These are phyloP conservation scores for Zygotorulaspora mrakii DNA, from an alignment of 1,139 yeast species.

Conservation along the genomic window DNA sequence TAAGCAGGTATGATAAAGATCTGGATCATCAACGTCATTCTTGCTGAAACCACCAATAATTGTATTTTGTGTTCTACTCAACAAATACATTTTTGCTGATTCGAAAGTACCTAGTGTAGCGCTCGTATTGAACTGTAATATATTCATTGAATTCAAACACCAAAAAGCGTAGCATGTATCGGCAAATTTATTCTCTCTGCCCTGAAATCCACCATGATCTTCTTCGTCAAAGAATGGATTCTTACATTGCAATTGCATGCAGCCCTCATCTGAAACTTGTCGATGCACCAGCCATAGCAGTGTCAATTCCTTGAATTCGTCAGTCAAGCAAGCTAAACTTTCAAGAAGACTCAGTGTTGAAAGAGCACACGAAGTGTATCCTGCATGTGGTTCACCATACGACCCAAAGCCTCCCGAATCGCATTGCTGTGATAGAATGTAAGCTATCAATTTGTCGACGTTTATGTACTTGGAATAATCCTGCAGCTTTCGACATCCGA, in stretches of 20 bases:
- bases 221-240: conserved; percentile 31
- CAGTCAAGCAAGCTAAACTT: conserved; percentile 24
- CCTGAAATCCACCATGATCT: conserved; percentile 78
- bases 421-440: conserved; percentile 44
- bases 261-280: conserved; percentile 44
- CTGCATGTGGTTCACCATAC: conserved; percentile 76
- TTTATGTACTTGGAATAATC: conserved; percentile 44
- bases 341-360: conserved; percentile 54
- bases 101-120: conserved; percentile 39
- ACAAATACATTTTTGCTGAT: conserved; percentile 46
- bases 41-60: conserved; percentile 84
- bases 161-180: conserved; percentile 95
- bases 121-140: conserved; percentile 33
- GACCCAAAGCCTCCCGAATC: conserved; percentile 69
- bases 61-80: conserved; percentile 57
- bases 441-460: conserved; percentile 39
- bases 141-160: conserved; percentile 60
- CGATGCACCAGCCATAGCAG: conserved; percentile 60
- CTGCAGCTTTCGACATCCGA: conserved; percentile 37
- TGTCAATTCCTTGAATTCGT: conserved; percentile 38
- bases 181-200: conserved; percentile 76
- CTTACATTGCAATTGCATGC: conserved; percentile 30
- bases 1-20: conserved; percentile 63
- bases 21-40: conserved; percentile 59
- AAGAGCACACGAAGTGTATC: conserved; percentile 82